Evolutionary conservation across 164 flowering plant genomes (phyloP), one percentile per base, ranked within the genome.

Genomic region (Houttuynia cordata): DNA sequence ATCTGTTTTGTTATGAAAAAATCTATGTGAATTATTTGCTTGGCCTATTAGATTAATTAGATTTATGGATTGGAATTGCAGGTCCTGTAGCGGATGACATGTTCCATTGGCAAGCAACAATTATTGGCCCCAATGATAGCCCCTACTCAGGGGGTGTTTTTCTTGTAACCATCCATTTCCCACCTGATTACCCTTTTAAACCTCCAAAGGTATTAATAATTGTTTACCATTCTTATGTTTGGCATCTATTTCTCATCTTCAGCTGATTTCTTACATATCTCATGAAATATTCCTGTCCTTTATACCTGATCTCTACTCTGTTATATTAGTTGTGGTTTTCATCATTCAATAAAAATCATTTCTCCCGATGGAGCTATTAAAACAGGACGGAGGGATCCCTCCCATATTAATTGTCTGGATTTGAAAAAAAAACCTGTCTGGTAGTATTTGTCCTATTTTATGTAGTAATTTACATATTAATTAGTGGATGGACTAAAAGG

Each of bases 31-130:
- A 30, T 2, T 30, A 56, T 9, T 24, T 56, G n/a, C 24, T 15
- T 19, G n/a, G 15, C 1, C 10, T 45, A 20, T 18, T 5, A 23
- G 53, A 12, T 13, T 42, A 22, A 20, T 30, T 30, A n/a, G n/a
- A n/a, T n/a, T n/a, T n/a, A n/a, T 52, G 51, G 20, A 34, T 47
- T 13, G 3, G 39, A 51, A 24, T 62, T 51, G 51, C 77, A 82
- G 91, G 91, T 66, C 91, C 91, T 51, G 83, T 78, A 39, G 84
- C 76, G 17, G 88, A 85, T 54, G 84, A 85, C 61, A 81, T 83
- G 92, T 86, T 86, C 71, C 92, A 80, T 58, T 86, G 92, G 88
- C 88, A 86, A 73, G 88, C 93, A 65, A 86, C 88, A 58, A 80
- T 86, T 22, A 80, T 82, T 1, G 90, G 87, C 66, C 90, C 90